These are phyloP conservation scores for Vaccinium darrowii DNA, from an alignment of 148 eudicot species.

Conservation along the genomic window DNA sequence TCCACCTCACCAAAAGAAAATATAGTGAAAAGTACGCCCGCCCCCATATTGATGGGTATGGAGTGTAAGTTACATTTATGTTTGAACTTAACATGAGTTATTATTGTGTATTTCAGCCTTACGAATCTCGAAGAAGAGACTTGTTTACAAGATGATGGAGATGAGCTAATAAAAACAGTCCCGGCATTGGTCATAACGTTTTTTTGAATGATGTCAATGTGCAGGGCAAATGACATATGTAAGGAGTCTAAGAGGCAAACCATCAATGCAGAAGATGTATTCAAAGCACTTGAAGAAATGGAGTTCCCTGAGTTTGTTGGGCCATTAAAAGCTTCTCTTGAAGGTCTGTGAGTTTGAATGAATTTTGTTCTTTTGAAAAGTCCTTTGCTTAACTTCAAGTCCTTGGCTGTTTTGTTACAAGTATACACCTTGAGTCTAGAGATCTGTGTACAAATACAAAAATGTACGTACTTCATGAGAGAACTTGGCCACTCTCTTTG, in stretches of 20 bases:
- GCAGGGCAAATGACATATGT: conserved; percentile 87
- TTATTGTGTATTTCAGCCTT: not conserved
- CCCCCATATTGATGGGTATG: not conserved
- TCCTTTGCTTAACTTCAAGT: not conserved
- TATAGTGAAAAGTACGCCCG: not conserved
- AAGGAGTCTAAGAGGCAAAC: conserved; percentile 81
- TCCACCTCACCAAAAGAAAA: not conserved
- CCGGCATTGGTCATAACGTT: not conserved
- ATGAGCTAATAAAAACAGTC: not conserved
- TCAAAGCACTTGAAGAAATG: conserved; percentile 82
- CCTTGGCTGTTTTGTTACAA: not conserved
- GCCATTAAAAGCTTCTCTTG: conserved; percentile 65
- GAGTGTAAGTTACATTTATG: not conserved
- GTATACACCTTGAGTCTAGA: not conserved
- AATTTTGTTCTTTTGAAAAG: not conserved
- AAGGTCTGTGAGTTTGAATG: conserved; percentile 42
- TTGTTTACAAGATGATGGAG: not conserved
- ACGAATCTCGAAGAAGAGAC: not conserved
- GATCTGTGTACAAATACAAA: not conserved
- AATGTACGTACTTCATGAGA: not conserved
- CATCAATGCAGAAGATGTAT: conserved; percentile 83
- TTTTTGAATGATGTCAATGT: conserved; percentile 14
- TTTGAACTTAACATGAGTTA: conserved; percentile 6
- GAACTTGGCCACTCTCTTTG: not conserved
- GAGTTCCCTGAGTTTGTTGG: conserved; percentile 78